Conservation (phyloP, 768 basidiomycete genomes). For the Tylopilus vinaceipallidus region DNA sequence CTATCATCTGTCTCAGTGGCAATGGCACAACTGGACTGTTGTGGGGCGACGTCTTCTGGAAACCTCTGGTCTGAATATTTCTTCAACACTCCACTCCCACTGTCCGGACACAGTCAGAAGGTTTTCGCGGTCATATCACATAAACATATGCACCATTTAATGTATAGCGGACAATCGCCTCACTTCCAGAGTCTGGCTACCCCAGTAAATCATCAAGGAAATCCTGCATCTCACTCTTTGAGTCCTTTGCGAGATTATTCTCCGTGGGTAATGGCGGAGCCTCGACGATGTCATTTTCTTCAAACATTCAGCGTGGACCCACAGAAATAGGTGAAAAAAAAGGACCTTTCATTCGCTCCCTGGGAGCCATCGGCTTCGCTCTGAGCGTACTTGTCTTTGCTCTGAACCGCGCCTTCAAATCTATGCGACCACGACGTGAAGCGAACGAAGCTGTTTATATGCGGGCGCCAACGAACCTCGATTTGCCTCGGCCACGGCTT, state of each 20-base stretch:
- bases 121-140: too few relatives aligned
- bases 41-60: too few relatives aligned
- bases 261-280: conserved; percentile 55
- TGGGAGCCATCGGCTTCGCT: conserved; percentile 33
- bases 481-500: conserved; percentile 70
- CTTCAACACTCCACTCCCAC: too few relatives aligned
- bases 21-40: too few relatives aligned
- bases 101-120: too few relatives aligned
- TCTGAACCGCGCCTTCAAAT: conserved; percentile 57
- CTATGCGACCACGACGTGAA: conserved; percentile 29
- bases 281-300: conserved; percentile 38
- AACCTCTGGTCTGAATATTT: too few relatives aligned
- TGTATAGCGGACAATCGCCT: neutral
- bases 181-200: conserved; percentile 20
- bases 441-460: neutral
- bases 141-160: neutral
- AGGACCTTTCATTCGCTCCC: conserved; percentile 40
- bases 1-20: too few relatives aligned
- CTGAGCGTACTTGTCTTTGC: conserved; percentile 52
- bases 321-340: conserved; percentile 1
- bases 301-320: conserved; percentile 1
- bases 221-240: conserved; percentile 65
- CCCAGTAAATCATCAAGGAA: conserved; percentile 66
- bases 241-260: conserved; percentile 25
- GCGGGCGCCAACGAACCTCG: conserved; percentile 48